Base-by-base conservation (phyloP, 2,329 filamentous ascomycete species). In the Alternaria arborescens region DNA sequence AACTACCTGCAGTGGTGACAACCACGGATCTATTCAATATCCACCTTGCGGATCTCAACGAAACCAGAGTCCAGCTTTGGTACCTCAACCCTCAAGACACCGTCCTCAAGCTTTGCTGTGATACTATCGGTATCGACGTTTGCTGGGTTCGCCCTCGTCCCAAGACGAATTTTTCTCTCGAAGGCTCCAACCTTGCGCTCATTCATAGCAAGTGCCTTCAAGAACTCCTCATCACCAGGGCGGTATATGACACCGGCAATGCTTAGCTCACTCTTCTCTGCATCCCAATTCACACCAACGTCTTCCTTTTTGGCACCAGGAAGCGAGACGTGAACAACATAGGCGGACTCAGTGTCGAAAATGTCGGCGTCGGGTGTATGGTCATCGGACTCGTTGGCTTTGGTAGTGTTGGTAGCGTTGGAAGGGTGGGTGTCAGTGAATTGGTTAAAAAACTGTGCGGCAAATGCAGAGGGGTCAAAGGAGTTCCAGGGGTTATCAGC, bases 261-360 rank as follows among this genome's bases (percentile, higher is more conserved):
- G 68, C 84, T 87, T 42, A 96, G 81, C 56, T 86, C 82, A 47
- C 83, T 85, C 71, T 87, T 87, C 60, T 92, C 89, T 0, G 86
- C 83, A 67, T 94, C 88, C 87, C 91, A 96, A 76, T 89, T 89
- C 46, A 95, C 87, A 58, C 86, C 89, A 6, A 95, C 82, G 71
- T 95, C 91, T 70, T 92, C 86, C 79, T 93, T 94, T 80, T 89
- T 89, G 2, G 89, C 91, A 26, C 92, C 92, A 0, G 93, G 91
- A 0, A 96, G 84, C 1, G 91, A 89, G 48, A 88, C 73, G 77
- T 95, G 91, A 8, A 95, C 80, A 43, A 93, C 81, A 75, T 88
- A 80, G 14, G 87, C 79, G 32, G 81, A 79, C 7, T 87, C 79
- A 5, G 89, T 90, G 75, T 90, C 86, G 82, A 94, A 95, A 65